Base-by-base conservation (phyloP, 768 basidiomycete genomes). In the Boletales sp. region DNA sequence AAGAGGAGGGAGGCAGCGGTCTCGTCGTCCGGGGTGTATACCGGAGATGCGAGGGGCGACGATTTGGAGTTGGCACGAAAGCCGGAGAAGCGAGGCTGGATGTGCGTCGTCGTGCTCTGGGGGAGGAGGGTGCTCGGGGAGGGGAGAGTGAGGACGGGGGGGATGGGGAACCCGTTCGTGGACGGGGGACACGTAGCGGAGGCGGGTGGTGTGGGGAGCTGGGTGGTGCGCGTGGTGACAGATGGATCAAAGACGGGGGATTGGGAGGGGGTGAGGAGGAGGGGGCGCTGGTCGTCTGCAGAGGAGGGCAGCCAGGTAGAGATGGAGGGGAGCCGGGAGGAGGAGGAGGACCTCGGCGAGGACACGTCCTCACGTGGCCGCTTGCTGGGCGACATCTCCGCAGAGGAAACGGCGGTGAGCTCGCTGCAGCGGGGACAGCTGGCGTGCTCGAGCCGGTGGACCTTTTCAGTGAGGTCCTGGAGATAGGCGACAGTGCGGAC, bases 401-500 rank as follows among this genome's bases (percentile, higher is more conserved):
- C 18, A 27, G 50, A 15, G 35, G 60, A 48, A 21, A 21, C 21
- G 21, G 21, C 21, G 43, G 64, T 58, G 45, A 57, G 48, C 49
- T 50, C 50, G 48, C 15, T 53, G 57, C 63, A 64, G 34, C 53
- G 56, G 29, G 61, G 54, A 38, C 57, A 64, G 21, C 68, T 53
- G 36, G 37, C 32, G 15, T 48, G 51, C 51, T 79, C 78, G 21
- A 82, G 70, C n/a, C 62, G 63, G 37, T 55, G 53, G 51, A 90
- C 81, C 43, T 73, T 77, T 30, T 72, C 68, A 4, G 87, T 70
- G 38, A 94, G 75, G 51, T 86, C 82, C 67, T 86, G 77, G 69
- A 94, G 78, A 68, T 84, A 90, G 1, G 80, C 67, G 12, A 94
- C 91, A 0, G 91, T 90, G 59, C 88, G 74, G 53, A 90, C 83